A percentile compares a stretch with the other conserved stretches of the same genome.
These are phyloP conservation scores for Aegilops umbellulata DNA, from an alignment of 176 grass and related monocot species.

Conservation along the genomic window DNA sequence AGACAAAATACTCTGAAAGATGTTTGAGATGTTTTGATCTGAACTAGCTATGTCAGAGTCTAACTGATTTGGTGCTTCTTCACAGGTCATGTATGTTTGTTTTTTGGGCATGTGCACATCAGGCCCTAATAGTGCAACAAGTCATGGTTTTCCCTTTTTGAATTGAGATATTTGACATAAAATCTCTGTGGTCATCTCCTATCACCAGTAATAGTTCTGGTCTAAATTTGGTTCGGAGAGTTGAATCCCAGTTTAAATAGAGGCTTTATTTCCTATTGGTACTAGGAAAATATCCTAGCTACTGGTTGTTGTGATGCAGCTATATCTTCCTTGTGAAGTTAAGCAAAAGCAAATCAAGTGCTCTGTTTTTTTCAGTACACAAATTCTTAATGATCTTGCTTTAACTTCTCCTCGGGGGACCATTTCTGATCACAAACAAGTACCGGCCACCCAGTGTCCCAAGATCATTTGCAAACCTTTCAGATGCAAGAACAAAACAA, in stretches of 20 bases:
- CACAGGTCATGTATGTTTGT: too few species aligned
- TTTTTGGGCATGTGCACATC: too few species aligned
- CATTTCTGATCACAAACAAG: conserved; percentile 4
- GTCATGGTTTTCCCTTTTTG: neutral
- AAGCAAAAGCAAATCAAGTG: too few species aligned
- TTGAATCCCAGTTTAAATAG: neutral
- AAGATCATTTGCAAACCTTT: neutral
- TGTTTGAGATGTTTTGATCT: too few species aligned
- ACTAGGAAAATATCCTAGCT: neutral
- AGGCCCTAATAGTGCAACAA: neutral
- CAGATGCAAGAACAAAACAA: neutral
- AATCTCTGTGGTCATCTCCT: neutral
- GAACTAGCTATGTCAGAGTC: too few species aligned
- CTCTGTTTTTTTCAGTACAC: too few species aligned
- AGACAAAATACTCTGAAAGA: too few species aligned
- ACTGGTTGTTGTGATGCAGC: too few species aligned
- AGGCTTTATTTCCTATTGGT: neutral
- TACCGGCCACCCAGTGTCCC: neutral
- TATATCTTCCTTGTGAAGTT: neutral
- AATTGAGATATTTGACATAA: neutral
- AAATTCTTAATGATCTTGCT: neutral
- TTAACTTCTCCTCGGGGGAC: neutral
- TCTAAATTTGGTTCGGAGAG: neutral
- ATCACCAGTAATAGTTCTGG: neutral
- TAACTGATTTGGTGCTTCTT: too few species aligned